Evolutionary conservation across 495 filamentous ascomycete species (phyloP).

Genomic region (Penicillium robsamsonii): DNA sequence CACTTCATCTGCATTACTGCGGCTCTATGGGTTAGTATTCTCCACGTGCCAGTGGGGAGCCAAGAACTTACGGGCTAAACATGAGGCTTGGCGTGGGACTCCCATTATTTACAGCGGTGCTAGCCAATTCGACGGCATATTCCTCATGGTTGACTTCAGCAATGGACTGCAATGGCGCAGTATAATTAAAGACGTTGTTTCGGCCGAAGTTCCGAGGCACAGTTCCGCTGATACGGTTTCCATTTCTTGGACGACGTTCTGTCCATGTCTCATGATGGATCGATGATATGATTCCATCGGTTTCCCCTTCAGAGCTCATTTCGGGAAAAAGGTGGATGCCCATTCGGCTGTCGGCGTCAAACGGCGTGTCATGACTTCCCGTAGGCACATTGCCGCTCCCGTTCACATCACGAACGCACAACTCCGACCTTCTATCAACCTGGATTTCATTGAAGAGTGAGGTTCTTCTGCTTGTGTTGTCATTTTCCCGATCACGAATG

Average conservation of each 20-base stretch:
- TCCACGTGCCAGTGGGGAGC: background rate
- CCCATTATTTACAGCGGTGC: background rate
- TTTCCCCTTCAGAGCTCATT: background rate
- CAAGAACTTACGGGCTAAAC: background rate
- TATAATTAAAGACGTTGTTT: background rate
- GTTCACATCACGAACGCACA: background rate
- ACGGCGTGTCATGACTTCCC: background rate
- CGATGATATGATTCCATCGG: background rate
- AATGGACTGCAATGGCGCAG: background rate
- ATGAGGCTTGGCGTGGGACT: background rate
- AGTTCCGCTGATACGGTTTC: background rate
- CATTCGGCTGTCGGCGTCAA: background rate
- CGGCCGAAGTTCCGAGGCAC: constrained; percentile 10
- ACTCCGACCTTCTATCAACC: background rate
- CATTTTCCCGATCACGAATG: background rate
- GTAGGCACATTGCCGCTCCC: background rate
- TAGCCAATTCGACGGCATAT: no score
- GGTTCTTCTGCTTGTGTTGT: background rate
- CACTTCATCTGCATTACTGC: background rate
- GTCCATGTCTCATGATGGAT: background rate
- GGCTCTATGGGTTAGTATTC: background rate
- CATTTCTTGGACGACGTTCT: background rate
- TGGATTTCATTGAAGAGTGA: background rate
- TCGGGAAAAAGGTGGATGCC: background rate
- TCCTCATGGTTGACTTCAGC: background rate